Percentiles rank a stretch among this genome's conserved stretches.
phyloP scores from a whole-genome alignment of 2,329 filamentous ascomycete genomes.

The Xylariaceae sp. region DNA sequence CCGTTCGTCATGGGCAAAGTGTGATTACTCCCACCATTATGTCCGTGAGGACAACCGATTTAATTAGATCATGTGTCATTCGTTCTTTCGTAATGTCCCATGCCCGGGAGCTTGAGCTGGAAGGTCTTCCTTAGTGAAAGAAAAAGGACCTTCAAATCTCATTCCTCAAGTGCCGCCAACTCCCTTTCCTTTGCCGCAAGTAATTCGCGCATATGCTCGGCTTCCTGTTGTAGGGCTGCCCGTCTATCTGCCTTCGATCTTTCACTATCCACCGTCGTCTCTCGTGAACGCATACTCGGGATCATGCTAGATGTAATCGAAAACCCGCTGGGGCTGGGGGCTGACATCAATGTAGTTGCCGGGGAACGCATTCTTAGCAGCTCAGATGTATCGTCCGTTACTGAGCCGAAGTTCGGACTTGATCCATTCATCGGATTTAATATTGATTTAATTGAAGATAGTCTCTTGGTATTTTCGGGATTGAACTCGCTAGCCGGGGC shows the following conservation, averaged over 20 bases:
- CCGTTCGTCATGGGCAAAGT: conserved; percentile 5
- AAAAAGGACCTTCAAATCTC: too few relatives aligned
- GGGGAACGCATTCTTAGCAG: conserved; percentile 54
- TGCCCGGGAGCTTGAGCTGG: too few relatives aligned
- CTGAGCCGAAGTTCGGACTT: conserved; percentile 30
- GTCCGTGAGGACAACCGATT: neutral
- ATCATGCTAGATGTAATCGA: conserved; percentile 43
- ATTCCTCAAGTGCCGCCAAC: conserved; percentile 60
- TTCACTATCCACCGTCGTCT: conserved; percentile 54
- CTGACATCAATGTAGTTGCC: conserved; percentile 48
- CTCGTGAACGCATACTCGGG: conserved; percentile 37
- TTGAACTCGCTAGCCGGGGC: conserved; percentile 47
- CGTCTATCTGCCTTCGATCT: conserved; percentile 66
- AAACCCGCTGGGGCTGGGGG: conserved; percentile 50
- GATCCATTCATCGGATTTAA: conserved; percentile 62
- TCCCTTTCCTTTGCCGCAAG: conserved; percentile 77
- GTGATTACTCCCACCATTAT: neutral
- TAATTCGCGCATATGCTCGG: conserved; percentile 76
- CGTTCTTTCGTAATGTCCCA: too few relatives aligned
- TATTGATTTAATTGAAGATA: conserved; percentile 79
- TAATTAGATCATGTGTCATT: too few relatives aligned
- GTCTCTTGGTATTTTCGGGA: conserved; percentile 62
- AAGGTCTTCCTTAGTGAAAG: too few relatives aligned
- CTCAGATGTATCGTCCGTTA: conserved; percentile 48
- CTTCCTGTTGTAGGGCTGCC: conserved; percentile 72